phyloP scores from a whole-genome alignment of 1,284 basidiomycete genomes.

The Stereum hirsutum region DNA sequence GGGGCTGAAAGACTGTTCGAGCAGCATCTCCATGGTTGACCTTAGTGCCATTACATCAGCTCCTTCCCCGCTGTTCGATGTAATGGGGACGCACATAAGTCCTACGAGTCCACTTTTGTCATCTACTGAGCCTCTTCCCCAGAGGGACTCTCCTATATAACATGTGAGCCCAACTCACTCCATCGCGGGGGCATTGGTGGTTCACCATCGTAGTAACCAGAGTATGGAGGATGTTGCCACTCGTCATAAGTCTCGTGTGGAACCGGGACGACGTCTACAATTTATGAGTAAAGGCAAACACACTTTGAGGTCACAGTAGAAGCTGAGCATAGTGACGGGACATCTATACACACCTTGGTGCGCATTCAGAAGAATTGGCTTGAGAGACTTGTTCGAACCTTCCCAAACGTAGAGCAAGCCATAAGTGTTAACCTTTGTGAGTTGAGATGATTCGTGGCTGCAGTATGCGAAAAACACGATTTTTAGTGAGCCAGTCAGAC shows the following conservation, averaged over 20 bases:
- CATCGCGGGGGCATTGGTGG: not conserved
- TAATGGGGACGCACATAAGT: slow-evolving; percentile 28
- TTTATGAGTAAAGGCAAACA: not conserved
- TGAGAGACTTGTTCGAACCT: slow-evolving; percentile 44
- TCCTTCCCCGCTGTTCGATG: not conserved
- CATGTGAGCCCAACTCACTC: not conserved
- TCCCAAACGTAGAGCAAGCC: slow-evolving; percentile 58
- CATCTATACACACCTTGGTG: slow-evolving; percentile 50
- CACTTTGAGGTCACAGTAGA: too few relatives aligned
- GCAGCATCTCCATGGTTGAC: slow-evolving; percentile 41
- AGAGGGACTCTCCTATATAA: slow-evolving; percentile 35
- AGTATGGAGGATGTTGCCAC: slow-evolving; percentile 37
- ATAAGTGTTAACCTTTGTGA: slow-evolving; percentile 55
- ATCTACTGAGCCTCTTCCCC: slow-evolving; percentile 59
- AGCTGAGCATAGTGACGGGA: not conserved
- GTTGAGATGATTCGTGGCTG: slow-evolving; percentile 40
- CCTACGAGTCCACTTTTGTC: slow-evolving; percentile 57
- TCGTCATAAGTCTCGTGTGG: slow-evolving; percentile 38
- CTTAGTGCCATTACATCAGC: slow-evolving; percentile 19
- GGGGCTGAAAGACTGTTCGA: slow-evolving; percentile 41
- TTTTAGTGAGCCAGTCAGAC: not conserved
- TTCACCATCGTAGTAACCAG: slow-evolving; percentile 26
- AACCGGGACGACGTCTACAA: slow-evolving; percentile 46
- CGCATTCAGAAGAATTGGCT: slow-evolving; percentile 58
- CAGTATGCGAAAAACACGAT: not conserved